phyloP scores from a whole-genome alignment of 1,139 yeast genomes.

The Geotrichum candidum region DNA sequence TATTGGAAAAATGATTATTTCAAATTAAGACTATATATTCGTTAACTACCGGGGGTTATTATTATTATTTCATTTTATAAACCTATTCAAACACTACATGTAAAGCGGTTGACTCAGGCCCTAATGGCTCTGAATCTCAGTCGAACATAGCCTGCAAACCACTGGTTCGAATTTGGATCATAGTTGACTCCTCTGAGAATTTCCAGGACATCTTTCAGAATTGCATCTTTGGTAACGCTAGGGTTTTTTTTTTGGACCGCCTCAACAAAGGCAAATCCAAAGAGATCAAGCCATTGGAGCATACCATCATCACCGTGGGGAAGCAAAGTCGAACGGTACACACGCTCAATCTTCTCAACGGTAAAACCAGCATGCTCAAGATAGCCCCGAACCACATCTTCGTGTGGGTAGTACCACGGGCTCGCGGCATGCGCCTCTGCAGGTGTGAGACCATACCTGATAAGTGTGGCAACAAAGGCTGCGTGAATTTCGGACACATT shows the following conservation, averaged over 20 bases:
- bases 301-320: conserved; percentile 23
- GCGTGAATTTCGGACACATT: conserved; percentile 25
- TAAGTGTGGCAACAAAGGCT: conserved; percentile 20
- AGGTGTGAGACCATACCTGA: conserved; percentile 15
- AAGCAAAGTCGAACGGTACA: conserved; percentile 23
- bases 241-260: conserved; percentile 12
- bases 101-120: not conserved
- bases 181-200: conserved; percentile 5
- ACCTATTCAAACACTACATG: too few relatives aligned
- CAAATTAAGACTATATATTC: too few relatives aligned
- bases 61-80: not conserved
- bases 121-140: conserved; percentile 16
- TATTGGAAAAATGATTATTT: too few relatives aligned
- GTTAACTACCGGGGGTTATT: too few relatives aligned
- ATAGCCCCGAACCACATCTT: conserved; percentile 16
- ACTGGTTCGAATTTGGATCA: conserved; percentile 7
- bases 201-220: conserved; percentile 14
- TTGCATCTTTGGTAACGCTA: not conserved
- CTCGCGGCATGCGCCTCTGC: conserved; percentile 12
- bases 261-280: conserved; percentile 23
- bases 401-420: conserved; percentile 26
- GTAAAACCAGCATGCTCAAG: conserved; percentile 22
- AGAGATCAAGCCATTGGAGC: conserved; percentile 24
- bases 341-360: conserved; percentile 22
- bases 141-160: conserved; percentile 16